Percentiles rank a stretch among this genome's conserved stretches.
phyloP scores from a whole-genome alignment of 148 eudicot species.

The Nyssa sinensis region DNA sequence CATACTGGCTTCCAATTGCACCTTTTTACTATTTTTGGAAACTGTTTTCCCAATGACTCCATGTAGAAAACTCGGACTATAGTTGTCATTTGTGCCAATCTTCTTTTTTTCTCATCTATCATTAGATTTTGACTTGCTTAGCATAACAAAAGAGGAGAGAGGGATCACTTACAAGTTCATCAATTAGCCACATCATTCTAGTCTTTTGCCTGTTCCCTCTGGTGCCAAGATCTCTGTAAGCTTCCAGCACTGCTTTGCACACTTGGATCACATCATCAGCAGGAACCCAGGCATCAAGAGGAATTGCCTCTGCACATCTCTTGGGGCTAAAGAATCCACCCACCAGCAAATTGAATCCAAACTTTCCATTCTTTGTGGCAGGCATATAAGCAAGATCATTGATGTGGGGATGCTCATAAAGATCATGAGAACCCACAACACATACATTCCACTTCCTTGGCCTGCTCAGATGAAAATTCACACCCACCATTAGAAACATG shows the following conservation, averaged over 20 bases:
- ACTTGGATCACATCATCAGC: conserved; percentile 71
- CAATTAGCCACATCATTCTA: conserved; percentile 99
- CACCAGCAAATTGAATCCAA: conserved; percentile 86
- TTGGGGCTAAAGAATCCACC: conserved; percentile 97
- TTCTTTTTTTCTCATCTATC: no score
- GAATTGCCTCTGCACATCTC: conserved; percentile 88
- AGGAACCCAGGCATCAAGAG: conserved; percentile 93
- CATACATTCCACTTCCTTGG: conserved; percentile 99
- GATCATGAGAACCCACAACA: conserved; percentile 92
- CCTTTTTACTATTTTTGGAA: no score
- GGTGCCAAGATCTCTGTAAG: conserved; percentile 88
- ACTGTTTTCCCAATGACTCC: no score
- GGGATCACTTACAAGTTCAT: conserved; percentile 75
- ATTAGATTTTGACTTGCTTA: not conserved
- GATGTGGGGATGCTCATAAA: conserved; percentile 95
- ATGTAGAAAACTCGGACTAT: no score
- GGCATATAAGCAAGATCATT: conserved; percentile 99
- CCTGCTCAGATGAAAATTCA: conserved; percentile 32
- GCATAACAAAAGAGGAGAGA: not conserved
- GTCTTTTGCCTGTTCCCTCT: conserved; percentile 91
- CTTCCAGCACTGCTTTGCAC: conserved; percentile 80
- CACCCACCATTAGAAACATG: not conserved
- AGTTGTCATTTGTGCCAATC: no score
- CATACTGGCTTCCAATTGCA: no score
- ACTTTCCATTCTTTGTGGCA: conserved; percentile 70